phyloP scores from a whole-genome alignment of 2,329 filamentous ascomycete species.

The Alternaria novae-zelandiae region DNA sequence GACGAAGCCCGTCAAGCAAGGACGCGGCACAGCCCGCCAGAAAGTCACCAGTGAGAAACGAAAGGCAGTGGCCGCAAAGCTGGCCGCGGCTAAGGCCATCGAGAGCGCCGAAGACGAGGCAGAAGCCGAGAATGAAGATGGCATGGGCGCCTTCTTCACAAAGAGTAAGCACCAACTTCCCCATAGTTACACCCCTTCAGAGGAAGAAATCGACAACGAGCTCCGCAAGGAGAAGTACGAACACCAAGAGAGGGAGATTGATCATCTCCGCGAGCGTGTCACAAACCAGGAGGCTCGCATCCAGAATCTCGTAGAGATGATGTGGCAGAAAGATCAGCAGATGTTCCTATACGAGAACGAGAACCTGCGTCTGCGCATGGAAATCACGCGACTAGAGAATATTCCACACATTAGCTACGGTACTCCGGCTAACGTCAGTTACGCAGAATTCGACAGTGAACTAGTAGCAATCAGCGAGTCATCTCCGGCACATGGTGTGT shows the following conservation, averaged over 20 bases:
- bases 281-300: conserved; percentile 9
- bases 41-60: conserved; percentile 12
- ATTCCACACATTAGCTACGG: background rate
- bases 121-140: conserved; percentile 22
- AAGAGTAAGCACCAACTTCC: conserved; percentile 23
- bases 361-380: background rate
- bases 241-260: conserved; percentile 13
- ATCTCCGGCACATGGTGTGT: conserved; percentile 12
- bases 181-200: background rate
- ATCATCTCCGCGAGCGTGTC: conserved; percentile 10
- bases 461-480: conserved; percentile 9
- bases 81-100: conserved; percentile 9
- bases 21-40: conserved; percentile 4
- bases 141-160: conserved; percentile 25
- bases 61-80: conserved; percentile 9
- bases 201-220: background rate
- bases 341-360: conserved; percentile 5
- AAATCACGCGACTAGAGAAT: background rate
- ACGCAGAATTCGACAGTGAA: conserved; percentile 28
- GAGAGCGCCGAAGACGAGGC: conserved; percentile 16
- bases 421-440: conserved; percentile 16
- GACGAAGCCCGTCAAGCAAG: conserved; percentile 15
- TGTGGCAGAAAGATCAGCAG: conserved; percentile 4
- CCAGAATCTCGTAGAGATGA: conserved; percentile 4
- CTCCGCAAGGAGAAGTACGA: background rate